Percentiles rank a stretch among this genome's conserved stretches.
phyloP scores from a whole-genome alignment of 805 yeast species.

The Lachancea mirantina region DNA sequence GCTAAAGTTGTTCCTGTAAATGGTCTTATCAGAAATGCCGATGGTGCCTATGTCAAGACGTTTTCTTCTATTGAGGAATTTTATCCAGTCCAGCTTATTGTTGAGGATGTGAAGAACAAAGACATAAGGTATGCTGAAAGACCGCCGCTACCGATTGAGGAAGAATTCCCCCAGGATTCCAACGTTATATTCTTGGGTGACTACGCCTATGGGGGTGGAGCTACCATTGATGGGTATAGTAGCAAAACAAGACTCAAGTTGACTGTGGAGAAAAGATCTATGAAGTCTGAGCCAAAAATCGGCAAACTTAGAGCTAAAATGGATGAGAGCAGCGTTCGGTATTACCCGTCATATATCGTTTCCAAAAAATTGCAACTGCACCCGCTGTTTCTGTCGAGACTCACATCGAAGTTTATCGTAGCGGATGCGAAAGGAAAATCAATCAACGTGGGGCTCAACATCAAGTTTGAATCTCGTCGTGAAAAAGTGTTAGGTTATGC shows the following conservation, averaged over 20 bases:
- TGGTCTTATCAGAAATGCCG: conserved; percentile 61
- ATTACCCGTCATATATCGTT: conserved; percentile 59
- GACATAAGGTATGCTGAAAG: conserved; percentile 70
- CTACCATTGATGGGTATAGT: conserved; percentile 55
- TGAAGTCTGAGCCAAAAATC: conserved; percentile 50
- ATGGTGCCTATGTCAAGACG: conserved; percentile 76
- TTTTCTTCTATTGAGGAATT: conserved; percentile 45
- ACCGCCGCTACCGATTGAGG: conserved; percentile 67
- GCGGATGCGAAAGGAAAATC: conserved; percentile 45
- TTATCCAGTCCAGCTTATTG: conserved; percentile 76
- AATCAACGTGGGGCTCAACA: conserved; percentile 69
- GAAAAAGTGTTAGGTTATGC: conserved; percentile 87
- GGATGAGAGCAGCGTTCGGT: conserved; percentile 51
- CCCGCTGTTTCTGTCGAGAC: conserved; percentile 62
- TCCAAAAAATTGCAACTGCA: conserved; percentile 50
- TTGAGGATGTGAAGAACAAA: conserved; percentile 61
- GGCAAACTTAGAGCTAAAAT: conserved; percentile 54
- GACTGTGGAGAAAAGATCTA: conserved; percentile 45
- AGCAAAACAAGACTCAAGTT: conserved; percentile 39
- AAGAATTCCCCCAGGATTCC: conserved; percentile 72
- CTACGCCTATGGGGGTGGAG: conserved; percentile 80
- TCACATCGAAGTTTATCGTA: conserved; percentile 68
- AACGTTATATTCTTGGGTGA: conserved; percentile 77
- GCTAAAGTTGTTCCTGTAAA: conserved; percentile 68
- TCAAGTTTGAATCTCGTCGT: conserved; percentile 74